A percentile compares a stretch with the other conserved stretches of the same genome.
phyloP scores from a whole-genome alignment of 1,139 yeast genomes.

The Candida buenavistaensis region DNA sequence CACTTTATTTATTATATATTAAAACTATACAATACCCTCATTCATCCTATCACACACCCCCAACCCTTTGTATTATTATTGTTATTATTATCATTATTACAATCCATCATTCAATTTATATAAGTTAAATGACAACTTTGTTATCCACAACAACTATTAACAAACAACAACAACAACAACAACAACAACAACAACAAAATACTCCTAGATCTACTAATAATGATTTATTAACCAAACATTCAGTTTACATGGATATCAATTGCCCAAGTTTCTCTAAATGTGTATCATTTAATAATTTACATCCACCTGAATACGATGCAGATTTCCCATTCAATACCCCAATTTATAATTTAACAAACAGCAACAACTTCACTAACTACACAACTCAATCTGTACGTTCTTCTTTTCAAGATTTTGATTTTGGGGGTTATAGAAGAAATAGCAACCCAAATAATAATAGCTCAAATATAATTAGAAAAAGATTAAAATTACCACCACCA shows the following conservation, averaged over 20 bases:
- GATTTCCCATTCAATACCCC: constrained; percentile 10
- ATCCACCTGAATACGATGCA: constrained; percentile 26
- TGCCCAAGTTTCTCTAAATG: constrained; percentile 24
- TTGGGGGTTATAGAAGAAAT: constrained; percentile 2
- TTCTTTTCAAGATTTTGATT: background rate
- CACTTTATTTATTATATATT: too few relatives aligned
- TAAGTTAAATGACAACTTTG: constrained; percentile 5
- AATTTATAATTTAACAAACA: constrained; percentile 9
- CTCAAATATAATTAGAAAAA: constrained; percentile 6
- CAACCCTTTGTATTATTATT: too few relatives aligned
- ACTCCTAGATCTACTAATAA: background rate
- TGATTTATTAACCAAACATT: background rate
- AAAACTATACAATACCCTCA: too few relatives aligned
- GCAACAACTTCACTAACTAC: constrained; percentile 3
- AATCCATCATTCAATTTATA: too few relatives aligned
- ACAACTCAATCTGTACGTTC: background rate
- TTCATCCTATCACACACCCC: too few relatives aligned
- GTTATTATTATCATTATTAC: too few relatives aligned
- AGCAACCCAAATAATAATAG: constrained; percentile 1
- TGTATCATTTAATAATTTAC: constrained; percentile 47
- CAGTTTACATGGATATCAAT: background rate
- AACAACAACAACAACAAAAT: constrained; percentile 2
- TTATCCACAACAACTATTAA: constrained; percentile 2
- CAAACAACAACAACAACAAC: background rate
- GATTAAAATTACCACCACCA: constrained; percentile 23